Conservation (phyloP, 176 grass and related monocot species). For the Triticum timopheevii region DNA sequence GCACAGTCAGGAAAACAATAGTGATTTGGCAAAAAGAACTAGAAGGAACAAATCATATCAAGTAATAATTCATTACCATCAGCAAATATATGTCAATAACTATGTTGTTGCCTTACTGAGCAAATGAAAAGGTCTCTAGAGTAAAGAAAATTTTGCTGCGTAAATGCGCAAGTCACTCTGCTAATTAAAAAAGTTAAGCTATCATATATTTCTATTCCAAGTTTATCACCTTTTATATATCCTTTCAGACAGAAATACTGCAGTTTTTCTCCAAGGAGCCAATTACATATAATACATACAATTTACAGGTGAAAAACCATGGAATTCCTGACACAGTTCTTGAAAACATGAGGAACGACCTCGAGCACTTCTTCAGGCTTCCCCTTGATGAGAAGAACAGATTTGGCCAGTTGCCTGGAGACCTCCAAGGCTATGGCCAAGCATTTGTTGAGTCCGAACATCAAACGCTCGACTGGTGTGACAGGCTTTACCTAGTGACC, state of each 20-base stretch:
- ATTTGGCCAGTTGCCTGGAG: slow-evolving; percentile 18
- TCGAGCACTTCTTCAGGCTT: slow-evolving; percentile 29
- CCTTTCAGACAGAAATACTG: not conserved
- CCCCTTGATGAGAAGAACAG: slow-evolving; percentile 22
- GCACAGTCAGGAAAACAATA: too few relatives aligned
- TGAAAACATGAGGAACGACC: slow-evolving; percentile 10
- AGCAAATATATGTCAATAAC: too few relatives aligned
- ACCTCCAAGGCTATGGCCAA: slow-evolving; percentile 40
- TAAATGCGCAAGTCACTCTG: too few relatives aligned
- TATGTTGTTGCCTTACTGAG: too few relatives aligned
- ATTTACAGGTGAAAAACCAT: slow-evolving; percentile 24
- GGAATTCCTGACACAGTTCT: slow-evolving; percentile 20
- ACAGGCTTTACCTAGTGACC: slow-evolving; percentile 20
- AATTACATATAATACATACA: not conserved
- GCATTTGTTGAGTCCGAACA: slow-evolving; percentile 33
- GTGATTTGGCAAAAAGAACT: too few relatives aligned
- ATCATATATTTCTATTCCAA: not conserved
- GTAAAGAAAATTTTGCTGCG: too few relatives aligned
- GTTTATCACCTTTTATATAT: not conserved
- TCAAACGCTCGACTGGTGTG: slow-evolving; percentile 38
- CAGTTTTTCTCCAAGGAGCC: not conserved
- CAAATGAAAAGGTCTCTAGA: too few relatives aligned
- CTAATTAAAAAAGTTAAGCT: too few relatives aligned
- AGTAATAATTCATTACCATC: too few relatives aligned
- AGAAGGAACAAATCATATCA: too few relatives aligned